These are phyloP conservation scores for Tulasnella sp. DNA, from an alignment of 768 basidiomycete species.

Conservation along the genomic window DNA sequence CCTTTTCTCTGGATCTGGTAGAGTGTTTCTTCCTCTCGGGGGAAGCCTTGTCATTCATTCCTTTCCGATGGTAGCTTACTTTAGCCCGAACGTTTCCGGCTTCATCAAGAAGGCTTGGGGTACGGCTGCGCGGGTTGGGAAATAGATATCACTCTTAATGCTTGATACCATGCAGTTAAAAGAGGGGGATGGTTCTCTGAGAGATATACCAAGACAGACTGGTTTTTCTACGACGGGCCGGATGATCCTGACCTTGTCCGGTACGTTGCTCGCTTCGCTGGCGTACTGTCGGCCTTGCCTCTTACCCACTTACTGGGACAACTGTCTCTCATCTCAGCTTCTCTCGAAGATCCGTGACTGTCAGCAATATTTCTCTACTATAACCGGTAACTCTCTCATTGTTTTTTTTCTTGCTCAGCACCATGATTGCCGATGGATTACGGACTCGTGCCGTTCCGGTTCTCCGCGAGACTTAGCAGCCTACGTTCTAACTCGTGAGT, in stretches of 20 bases:
- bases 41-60: background rate
- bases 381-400: background rate
- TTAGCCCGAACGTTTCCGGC: conserved; percentile 22
- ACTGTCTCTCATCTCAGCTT: background rate
- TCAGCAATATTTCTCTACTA: background rate
- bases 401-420: background rate
- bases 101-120: conserved; percentile 24
- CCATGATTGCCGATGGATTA: conserved; percentile 28
- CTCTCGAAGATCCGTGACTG: conserved; percentile 10
- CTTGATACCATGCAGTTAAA: background rate
- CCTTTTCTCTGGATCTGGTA: conserved; percentile 2
- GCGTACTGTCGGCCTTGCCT: too few relatives aligned
- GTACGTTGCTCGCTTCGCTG: background rate
- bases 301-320: too few relatives aligned
- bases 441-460: conserved; percentile 8
- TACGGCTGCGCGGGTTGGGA: background rate
- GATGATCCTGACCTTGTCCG: conserved; percentile 15
- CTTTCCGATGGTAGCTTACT: background rate
- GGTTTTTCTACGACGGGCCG: conserved; percentile 27
- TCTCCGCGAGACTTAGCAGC: background rate
- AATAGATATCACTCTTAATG: background rate
- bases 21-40: background rate
- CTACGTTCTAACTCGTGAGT: conserved; percentile 3
- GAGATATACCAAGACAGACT: conserved; percentile 19
- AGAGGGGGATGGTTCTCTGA: conserved; percentile 11